Percentiles rank a stretch among this genome's conserved stretches.
Conservation (phyloP, 768 basidiomycete species). For the Strobilomyces dryophilus region DNA sequence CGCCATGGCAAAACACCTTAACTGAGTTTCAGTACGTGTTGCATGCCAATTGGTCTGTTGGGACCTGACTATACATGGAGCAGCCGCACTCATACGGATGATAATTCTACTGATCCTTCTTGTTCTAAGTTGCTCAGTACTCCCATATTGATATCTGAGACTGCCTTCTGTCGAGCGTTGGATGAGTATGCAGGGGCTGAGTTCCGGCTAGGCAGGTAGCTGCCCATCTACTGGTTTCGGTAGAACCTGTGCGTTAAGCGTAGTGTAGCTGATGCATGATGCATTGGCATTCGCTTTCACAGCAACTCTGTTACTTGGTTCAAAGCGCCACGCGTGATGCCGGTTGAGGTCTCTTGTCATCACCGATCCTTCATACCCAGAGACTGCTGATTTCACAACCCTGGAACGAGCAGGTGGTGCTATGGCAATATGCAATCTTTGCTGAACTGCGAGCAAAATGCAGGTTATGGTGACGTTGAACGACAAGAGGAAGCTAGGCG, state of each 20-base stretch:
- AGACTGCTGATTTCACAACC: too few species aligned
- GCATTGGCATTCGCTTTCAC: neutral
- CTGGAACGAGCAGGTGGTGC: too few species aligned
- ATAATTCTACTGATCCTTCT: neutral
- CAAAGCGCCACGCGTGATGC: too few species aligned
- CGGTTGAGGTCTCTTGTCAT: too few species aligned
- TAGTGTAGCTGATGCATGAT: neutral
- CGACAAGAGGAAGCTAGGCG: too few species aligned
- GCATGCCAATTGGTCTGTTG: neutral
- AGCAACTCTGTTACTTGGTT: neutral
- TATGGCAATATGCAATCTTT: too few species aligned
- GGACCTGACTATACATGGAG: constrained; percentile 2
- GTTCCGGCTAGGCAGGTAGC: constrained; percentile 73
- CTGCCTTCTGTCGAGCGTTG: constrained; percentile 61
- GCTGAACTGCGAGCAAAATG: too few species aligned
- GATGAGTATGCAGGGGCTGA: constrained; percentile 72
- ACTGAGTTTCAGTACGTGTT: constrained; percentile 72
- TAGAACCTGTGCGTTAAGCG: constrained; percentile 2
- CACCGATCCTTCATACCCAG: too few species aligned
- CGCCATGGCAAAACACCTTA: constrained; percentile 81
- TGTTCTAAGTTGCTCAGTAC: neutral
- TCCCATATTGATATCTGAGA: constrained; percentile 42
- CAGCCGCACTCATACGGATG: constrained; percentile 24
- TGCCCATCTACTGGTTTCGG: neutral
- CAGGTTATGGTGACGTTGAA: too few species aligned